Evolutionary conservation across 805 yeast species (phyloP).

Genomic region (Candida quercuum): DNA sequence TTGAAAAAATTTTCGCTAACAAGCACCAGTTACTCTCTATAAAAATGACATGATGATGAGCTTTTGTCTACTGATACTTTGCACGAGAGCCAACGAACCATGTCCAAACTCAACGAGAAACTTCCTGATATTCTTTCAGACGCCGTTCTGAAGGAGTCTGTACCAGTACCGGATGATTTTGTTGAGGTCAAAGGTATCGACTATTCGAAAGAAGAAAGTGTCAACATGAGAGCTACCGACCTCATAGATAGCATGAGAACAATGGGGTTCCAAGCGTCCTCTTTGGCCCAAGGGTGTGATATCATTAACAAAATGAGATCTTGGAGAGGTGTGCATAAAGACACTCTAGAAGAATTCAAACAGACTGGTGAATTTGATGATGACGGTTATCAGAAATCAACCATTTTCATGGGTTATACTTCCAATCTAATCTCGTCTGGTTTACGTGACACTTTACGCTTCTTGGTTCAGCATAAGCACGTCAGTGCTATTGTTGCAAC

Average conservation of each 20-base stretch:
- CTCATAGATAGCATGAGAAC: constrained; percentile 77
- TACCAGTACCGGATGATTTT: constrained; percentile 77
- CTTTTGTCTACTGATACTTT: no score
- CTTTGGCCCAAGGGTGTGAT: constrained; percentile 84
- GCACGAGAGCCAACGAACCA: constrained; percentile 4
- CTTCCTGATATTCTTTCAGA: constrained; percentile 77
- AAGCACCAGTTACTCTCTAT: no score
- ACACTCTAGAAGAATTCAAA: constrained; percentile 62
- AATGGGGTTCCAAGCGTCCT: constrained; percentile 97
- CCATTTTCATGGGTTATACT: constrained; percentile 94
- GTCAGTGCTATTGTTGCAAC: constrained; percentile 94
- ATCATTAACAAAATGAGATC: constrained; percentile 87
- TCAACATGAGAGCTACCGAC: constrained; percentile 74
- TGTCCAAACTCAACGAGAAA: constrained; percentile 34
- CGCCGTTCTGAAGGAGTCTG: constrained; percentile 85
- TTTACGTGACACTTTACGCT: constrained; percentile 83
- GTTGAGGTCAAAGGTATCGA: constrained; percentile 84
- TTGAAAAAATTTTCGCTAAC: constrained; percentile 7
- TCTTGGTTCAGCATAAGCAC: constrained; percentile 87
- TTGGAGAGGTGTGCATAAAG: constrained; percentile 84
- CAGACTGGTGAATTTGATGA: constrained; percentile 75
- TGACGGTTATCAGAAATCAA: constrained; percentile 73
- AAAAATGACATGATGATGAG: no score
- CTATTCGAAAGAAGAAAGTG: constrained; percentile 72
- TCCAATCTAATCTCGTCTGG: constrained; percentile 96